Evolutionary conservation across 352 stramenopile genomes (phyloP).

Genomic region (Phytophthora cryptogea): DNA sequence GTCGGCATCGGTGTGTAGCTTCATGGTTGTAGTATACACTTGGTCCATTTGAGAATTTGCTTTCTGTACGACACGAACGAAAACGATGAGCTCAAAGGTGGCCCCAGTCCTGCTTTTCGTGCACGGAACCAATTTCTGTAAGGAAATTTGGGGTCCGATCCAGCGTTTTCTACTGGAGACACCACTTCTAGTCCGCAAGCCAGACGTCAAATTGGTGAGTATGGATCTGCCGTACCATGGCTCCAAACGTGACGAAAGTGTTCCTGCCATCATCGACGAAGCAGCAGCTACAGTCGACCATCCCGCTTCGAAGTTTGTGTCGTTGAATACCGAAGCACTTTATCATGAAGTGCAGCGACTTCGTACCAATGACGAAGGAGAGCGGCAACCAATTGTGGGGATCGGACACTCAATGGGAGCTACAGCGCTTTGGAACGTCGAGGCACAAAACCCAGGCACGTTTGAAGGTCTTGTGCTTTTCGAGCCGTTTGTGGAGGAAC

Average conservation of each 20-base stretch:
- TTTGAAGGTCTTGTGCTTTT: constrained; percentile 42
- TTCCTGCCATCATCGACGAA: constrained; percentile 20
- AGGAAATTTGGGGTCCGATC: too few relatives aligned
- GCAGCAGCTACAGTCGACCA: constrained; percentile 25
- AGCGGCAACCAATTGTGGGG: constrained; percentile 34
- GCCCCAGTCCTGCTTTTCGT: too few relatives aligned
- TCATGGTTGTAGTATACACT: too few relatives aligned
- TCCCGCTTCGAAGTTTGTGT: constrained; percentile 30
- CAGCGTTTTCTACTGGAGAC: too few relatives aligned
- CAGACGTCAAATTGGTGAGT: constrained; percentile 5
- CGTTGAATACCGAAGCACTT: constrained; percentile 15
- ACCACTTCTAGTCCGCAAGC: too few relatives aligned
- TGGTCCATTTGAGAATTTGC: too few relatives aligned
- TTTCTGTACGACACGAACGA: too few relatives aligned
- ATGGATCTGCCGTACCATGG: constrained; percentile 52
- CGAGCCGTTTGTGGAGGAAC: constrained; percentile 25
- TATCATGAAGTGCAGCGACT: constrained; percentile 13
- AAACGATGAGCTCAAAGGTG: too few relatives aligned
- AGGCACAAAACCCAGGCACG: constrained; percentile 30
- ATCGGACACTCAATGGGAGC: constrained; percentile 47
- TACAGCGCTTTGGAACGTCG: constrained; percentile 29
- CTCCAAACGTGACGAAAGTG: constrained; percentile 38
- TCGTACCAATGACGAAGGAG: neutral
- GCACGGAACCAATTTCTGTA: too few relatives aligned
- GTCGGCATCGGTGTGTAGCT: too few relatives aligned